Evolutionary conservation across 306 rosid genomes (phyloP), one percentile per base, ranked within the genome.

Genomic region (Canavalia gladiata): DNA sequence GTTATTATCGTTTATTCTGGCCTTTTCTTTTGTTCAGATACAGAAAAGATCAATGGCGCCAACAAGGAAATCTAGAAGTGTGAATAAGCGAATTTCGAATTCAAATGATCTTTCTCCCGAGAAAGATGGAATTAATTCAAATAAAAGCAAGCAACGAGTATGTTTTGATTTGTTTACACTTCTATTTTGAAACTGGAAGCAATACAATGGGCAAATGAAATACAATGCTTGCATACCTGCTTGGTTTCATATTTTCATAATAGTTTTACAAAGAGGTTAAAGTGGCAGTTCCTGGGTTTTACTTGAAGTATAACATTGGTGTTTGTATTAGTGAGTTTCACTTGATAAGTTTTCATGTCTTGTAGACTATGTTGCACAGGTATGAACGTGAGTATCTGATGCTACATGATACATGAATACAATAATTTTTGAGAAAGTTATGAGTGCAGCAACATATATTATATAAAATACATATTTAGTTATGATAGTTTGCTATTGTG

Each of bases 21-120:
- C 71, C 42, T 34, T 79, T 46, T 87, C 13, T 43, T 81, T 64
- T 56, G 75, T 81, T 69, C 93, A 84, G 90, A 74, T 64, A 70
- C 72, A 37, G 45, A 77, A 56, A 69, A 69, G 57, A 42, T 83
- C 68, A 29, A 94, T 94, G 98, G 94, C 97, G 13, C 97, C 98
- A 0, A 46, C 90, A 39, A 92, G 81, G 85, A 90, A 89, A 70
- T 66, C 90, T 57, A 90, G 81, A 81, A 74, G 87, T 66, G 80
- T 83, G 70, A 92, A 86, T 50, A 88, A 86, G 83, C 83, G 90
- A 64, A 78, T 84, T 78, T 57, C 88, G 47, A 76, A 43, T 85
- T 4, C 86, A 72, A 86, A 83, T 68, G 93, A 86, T 18, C 68
- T 76, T 70, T 88, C 94, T 47, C 92, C 90, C 2, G 90, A 86